Percentiles rank a stretch among this genome's conserved stretches.
Evolutionary conservation across 768 basidiomycete species (phyloP).

Genomic region (Thelephora ganbajun): DNA sequence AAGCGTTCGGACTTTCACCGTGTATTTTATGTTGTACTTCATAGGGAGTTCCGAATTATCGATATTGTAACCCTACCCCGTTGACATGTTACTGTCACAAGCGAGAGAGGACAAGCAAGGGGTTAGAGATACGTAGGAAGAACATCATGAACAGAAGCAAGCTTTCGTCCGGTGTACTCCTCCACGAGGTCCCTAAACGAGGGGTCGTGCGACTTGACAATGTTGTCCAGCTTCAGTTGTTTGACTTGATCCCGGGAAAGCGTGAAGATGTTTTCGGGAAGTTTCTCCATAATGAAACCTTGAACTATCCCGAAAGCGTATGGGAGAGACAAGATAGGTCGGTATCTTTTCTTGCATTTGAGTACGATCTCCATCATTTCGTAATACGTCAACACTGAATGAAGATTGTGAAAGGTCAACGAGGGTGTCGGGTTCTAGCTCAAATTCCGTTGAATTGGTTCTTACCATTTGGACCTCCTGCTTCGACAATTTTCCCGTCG

Average conservation of each 20-base stretch:
- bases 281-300: conserved; percentile 44
- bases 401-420: conserved; percentile 16
- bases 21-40: no score
- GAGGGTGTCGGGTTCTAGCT: conserved; percentile 22
- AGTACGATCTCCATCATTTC: conserved; percentile 56
- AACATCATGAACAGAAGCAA: conserved; percentile 37
- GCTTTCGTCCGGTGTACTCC: conserved; percentile 19
- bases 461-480: conserved; percentile 37
- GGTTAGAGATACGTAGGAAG: conserved; percentile 34
- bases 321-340: conserved; percentile 52
- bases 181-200: conserved; percentile 26
- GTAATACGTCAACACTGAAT: conserved; percentile 50
- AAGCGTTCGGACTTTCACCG: no score
- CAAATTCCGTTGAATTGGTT: no score
- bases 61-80: no score
- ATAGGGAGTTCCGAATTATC: no score
- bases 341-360: conserved; percentile 31
- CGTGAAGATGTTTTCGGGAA: conserved; percentile 55
- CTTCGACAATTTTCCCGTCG: conserved; percentile 32
- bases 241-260: conserved; percentile 57
- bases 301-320: conserved; percentile 51
- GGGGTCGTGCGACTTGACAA: conserved; percentile 24
- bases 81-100: no score
- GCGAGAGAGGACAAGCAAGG: neutral
- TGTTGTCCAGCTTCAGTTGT: conserved; percentile 48